Base-by-base conservation (phyloP, 2,329 filamentous ascomycete species). In the Colletotrichum magnum region DNA sequence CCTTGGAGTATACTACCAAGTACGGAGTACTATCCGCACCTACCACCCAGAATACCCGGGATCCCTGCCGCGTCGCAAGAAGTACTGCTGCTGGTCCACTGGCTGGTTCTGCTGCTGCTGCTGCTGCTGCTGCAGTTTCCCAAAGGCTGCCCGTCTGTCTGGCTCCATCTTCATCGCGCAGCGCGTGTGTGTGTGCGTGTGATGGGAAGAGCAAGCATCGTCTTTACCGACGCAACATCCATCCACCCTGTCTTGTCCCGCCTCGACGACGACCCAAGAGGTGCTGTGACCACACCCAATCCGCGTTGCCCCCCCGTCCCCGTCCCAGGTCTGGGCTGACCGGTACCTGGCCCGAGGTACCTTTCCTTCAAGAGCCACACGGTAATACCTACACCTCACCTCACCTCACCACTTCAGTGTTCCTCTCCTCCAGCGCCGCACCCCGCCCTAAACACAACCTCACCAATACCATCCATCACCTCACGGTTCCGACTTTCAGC, bases 271-370 rank as follows among this genome's bases (percentile, higher is more conserved):
- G 28, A 24, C 32, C 58, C 57, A 59, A 51, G 58, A 60, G 47
- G 58, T 60, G 58, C 58, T 52, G 58, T 60, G 58, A 58, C 54
- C 51, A 57, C 43, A 50, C 52, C 52, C 61, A 45, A 64, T 51
- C 53, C 52, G 43, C 64, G 64, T 15, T 47, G 15, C 47, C 45
- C 57, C 57, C 28, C 56, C 52, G 28, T 64, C 52, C 52, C 65
- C 53, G 47, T 63, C 52, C 65, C 60, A 15, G 65, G 47, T 61
- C 54, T 59, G 50, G 54, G 36, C 66, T 68, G 50, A 47, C 18
- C 62, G 56, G 66, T 65, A 60, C 61, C 51, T 60, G 51, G 41
- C 24, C 50, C 58, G 50, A 69, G 54, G 66, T 69, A 69, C 51
- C 36, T 53, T 5, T 5, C 47, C 47, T 50, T 21, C 47, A n/a